Conservation (phyloP, 768 basidiomycete genomes). For the Russula vinacea region DNA sequence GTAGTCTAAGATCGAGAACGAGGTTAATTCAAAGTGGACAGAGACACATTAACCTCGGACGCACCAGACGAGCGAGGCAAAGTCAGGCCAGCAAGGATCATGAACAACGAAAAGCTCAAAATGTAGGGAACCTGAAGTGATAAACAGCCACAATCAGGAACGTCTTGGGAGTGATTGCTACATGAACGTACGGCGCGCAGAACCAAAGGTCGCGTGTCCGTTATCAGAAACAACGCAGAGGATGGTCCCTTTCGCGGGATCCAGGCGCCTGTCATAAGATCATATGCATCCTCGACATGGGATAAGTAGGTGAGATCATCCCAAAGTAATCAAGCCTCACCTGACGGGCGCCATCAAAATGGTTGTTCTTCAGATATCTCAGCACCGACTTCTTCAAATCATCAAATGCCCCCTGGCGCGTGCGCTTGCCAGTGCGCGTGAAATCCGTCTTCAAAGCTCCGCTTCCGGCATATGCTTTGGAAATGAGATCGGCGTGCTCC, state of each 20-base stretch:
- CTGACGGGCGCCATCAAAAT: slow-evolving; percentile 92
- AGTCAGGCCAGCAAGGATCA: slow-evolving; percentile 83
- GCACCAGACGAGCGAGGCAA: slow-evolving; percentile 83
- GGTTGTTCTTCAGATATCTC: slow-evolving; percentile 94
- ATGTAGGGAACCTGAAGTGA: slow-evolving; percentile 73
- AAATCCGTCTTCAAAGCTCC: slow-evolving; percentile 97
- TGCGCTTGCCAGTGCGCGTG: slow-evolving; percentile 89
- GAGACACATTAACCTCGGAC: slow-evolving; percentile 34
- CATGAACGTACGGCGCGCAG: slow-evolving; percentile 68
- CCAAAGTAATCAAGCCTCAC: slow-evolving; percentile 37
- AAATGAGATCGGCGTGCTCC: slow-evolving; percentile 89
- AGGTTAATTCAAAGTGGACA: slow-evolving; percentile 18
- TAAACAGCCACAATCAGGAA: slow-evolving; percentile 5
- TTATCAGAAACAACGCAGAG: slow-evolving; percentile 65
- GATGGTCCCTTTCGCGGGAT: slow-evolving; percentile 73
- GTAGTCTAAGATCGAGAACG: slow-evolving; percentile 53
- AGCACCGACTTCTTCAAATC: slow-evolving; percentile 82
- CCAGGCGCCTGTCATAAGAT: slow-evolving; percentile 91
- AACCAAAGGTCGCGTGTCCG: slow-evolving; percentile 76
- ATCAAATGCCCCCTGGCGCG: slow-evolving; percentile 71
- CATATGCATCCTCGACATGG: slow-evolving; percentile 75
- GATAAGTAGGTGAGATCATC: slow-evolving; percentile 11
- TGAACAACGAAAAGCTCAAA: slow-evolving; percentile 76
- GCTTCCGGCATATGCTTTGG: slow-evolving; percentile 89
- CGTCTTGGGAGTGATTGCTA: slow-evolving; percentile 5